Evolutionary conservation across 2,329 filamentous ascomycete species (phyloP), one percentile per base, ranked within the genome.

Genomic region (Fusarium nelsonii): DNA sequence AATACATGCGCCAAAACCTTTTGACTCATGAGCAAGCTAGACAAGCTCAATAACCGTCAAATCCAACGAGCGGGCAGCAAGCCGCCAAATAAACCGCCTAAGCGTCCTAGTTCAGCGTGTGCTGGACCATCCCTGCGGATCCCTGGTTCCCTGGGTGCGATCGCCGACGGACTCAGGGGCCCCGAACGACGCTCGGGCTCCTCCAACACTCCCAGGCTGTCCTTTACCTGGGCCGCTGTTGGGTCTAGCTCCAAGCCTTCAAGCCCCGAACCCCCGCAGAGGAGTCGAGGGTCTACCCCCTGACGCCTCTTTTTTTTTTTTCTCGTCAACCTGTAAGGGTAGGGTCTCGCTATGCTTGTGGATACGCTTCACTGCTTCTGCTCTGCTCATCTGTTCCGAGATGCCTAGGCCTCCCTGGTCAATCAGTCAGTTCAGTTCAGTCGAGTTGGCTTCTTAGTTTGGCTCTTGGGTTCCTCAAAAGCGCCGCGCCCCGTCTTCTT

Each of bases 141-240:
- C 53, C 66, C 58, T 41, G 57, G 41, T 54, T 65, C 66, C 70
- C 70, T 74, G 68, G 48, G 55, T 41, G 40, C 71, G 72, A 74
- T 74, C 72, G 72, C 56, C 72, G 65, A 70, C 70, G 70, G 70
- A 74, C 69, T 62, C 67, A 69, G 71, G 72, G 70, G 57, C 72
- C 71, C 72, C 63, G 65, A 72, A 72, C 65, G 72, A 74, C 72
- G 72, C 72, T 74, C 62, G 70, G 72, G 69, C 72, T 57, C 60
- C 68, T 64, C 66, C 58, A 70, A 73, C 52, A 52, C 68, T 59
- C 34, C 34, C 39, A 53, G 44, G 51, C 37, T 33, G 34, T 37
- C 36, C 62, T 60, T 69, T 71, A 56, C 72, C 70, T 73, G 70
- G 68, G 43, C 65, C 68, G 40, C 72, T 72, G 72, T 69, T 74